Percentiles rank a stretch among this genome's conserved stretches.
These are phyloP conservation scores for Trichoderma atroviride DNA, from an alignment of 2,329 filamentous ascomycete genomes.

Conservation along the genomic window DNA sequence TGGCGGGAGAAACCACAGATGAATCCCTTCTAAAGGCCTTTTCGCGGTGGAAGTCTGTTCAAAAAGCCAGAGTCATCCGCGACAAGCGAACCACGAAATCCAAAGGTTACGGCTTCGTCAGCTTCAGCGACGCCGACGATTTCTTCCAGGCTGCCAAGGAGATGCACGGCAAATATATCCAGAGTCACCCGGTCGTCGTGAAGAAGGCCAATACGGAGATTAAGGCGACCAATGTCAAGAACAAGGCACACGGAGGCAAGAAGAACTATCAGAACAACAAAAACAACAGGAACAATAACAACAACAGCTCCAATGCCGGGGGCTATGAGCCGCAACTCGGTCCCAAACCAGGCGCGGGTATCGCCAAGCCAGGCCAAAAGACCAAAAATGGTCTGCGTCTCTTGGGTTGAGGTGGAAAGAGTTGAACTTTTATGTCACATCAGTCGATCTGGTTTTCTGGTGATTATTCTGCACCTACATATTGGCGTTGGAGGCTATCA, in stretches of 20 bases:
- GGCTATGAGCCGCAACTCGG: slow-evolving; percentile 56
- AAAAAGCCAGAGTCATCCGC: slow-evolving; percentile 89
- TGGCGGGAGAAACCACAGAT: slow-evolving; percentile 96
- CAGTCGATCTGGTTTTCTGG: no score
- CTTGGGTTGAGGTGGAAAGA: no score
- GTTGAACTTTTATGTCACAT: no score
- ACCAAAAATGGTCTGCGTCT: slow-evolving; percentile 67
- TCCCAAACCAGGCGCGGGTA: slow-evolving; percentile 52
- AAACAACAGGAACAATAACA: slow-evolving; percentile 35
- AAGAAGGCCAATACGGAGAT: slow-evolving; percentile 91
- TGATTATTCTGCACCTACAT: slow-evolving; percentile 1
- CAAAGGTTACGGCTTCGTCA: slow-evolving; percentile 95
- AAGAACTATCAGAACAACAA: slow-evolving; percentile 42
- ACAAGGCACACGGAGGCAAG: slow-evolving; percentile 50
- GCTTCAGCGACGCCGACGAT: slow-evolving; percentile 91
- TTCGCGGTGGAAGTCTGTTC: slow-evolving; percentile 79
- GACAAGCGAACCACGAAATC: slow-evolving; percentile 97
- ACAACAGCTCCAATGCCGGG: slow-evolving; percentile 36
- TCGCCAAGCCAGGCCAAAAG: slow-evolving; percentile 66
- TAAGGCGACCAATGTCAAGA: slow-evolving; percentile 70
- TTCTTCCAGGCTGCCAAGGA: slow-evolving; percentile 96
- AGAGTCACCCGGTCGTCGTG: slow-evolving; percentile 88
- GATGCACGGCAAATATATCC: slow-evolving; percentile 99
- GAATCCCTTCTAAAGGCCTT: slow-evolving; percentile 95
- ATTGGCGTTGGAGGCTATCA: slow-evolving; percentile 17